Conservation (phyloP, 2,329 filamentous ascomycete species). For the Lecanosticta acicola region DNA sequence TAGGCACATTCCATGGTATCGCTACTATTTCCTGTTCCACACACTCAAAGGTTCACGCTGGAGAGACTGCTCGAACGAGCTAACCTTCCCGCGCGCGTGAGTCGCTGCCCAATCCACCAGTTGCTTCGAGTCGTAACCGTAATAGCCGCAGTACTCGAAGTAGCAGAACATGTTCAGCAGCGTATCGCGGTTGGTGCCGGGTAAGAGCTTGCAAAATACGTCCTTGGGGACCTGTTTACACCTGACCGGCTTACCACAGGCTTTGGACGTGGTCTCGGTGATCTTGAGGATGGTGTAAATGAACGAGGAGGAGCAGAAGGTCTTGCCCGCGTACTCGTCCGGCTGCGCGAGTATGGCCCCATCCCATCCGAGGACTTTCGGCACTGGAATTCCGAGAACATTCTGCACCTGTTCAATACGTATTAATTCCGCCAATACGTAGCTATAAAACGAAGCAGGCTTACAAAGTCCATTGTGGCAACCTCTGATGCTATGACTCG, state of each 20-base stretch:
- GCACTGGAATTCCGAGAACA: constrained; percentile 25
- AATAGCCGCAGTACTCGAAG: constrained; percentile 3
- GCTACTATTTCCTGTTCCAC: no score
- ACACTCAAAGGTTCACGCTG: neutral
- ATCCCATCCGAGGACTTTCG: constrained; percentile 24
- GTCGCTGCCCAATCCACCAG: neutral
- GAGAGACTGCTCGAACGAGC: neutral
- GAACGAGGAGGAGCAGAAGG: neutral
- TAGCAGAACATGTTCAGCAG: constrained; percentile 1
- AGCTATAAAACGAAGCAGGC: neutral
- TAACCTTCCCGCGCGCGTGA: neutral
- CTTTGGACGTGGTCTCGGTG: neutral
- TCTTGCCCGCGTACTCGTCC: constrained; percentile 1
- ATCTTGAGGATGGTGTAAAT: neutral
- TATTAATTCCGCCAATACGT: neutral
- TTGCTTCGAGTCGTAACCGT: neutral
- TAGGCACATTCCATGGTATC: no score
- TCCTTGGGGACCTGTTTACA: constrained; percentile 1
- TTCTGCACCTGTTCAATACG: constrained; percentile 7
- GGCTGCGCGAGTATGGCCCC: constrained; percentile 2
- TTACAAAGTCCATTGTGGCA: constrained; percentile 13
- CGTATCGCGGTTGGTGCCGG: neutral
- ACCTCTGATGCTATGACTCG: constrained; percentile 9
- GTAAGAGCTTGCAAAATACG: neutral
- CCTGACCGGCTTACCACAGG: neutral